Conservation (phyloP, 2,329 filamentous ascomycete species). For the Calonectria multiphialidica region DNA sequence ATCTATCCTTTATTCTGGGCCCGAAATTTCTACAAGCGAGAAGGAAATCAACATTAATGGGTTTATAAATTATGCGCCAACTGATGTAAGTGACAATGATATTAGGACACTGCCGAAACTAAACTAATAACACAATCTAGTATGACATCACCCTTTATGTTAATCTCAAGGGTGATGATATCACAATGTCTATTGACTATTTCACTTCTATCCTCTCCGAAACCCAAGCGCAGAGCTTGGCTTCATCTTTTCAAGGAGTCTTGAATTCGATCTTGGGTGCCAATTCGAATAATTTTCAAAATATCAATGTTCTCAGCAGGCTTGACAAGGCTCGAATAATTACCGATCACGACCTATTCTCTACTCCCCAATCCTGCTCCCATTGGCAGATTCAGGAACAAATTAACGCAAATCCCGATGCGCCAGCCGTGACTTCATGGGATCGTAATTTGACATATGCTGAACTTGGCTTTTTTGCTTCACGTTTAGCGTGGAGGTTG, state of each 20-base stretch:
- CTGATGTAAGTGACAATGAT: background rate
- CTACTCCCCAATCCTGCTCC: background rate
- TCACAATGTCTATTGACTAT: constrained; percentile 5
- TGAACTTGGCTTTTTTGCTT: background rate
- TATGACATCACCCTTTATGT: constrained; percentile 8
- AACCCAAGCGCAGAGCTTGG: background rate
- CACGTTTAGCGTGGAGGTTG: constrained; percentile 1
- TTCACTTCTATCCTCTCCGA: background rate
- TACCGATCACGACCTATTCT: background rate
- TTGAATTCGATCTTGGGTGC: background rate
- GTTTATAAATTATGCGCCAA: constrained; percentile 6
- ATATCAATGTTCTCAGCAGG: background rate
- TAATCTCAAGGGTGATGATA: background rate
- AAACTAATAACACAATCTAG: background rate
- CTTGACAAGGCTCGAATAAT: background rate
- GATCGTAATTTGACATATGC: constrained; percentile 1
- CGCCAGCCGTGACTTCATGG: background rate
- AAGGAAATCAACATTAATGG: background rate
- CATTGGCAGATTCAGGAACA: constrained; percentile 10
- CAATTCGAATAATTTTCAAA: background rate
- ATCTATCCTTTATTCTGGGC: background rate
- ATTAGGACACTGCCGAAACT: background rate
- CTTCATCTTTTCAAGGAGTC: background rate
- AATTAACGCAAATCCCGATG: background rate
- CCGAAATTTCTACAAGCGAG: background rate